phyloP scores from a whole-genome alignment of 116 monocot genomes.

The Posidonia oceanica region DNA sequence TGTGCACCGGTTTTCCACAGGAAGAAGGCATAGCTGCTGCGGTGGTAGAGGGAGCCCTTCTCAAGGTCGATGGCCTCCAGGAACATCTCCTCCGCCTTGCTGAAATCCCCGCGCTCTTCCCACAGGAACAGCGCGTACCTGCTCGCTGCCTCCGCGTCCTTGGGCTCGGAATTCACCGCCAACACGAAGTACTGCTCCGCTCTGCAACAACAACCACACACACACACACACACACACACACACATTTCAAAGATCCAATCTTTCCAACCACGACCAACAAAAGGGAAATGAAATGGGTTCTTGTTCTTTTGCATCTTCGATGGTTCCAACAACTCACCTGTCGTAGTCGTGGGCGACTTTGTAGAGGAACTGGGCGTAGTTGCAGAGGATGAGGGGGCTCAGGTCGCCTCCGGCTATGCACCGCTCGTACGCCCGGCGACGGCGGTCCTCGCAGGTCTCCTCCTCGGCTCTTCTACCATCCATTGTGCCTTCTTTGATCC shows the following conservation, averaged over 20 bases:
- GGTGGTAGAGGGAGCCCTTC: constrained; percentile 21
- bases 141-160: constrained; percentile 34
- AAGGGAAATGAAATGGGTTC: no score
- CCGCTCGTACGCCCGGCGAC: constrained; percentile 25
- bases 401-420: constrained; percentile 16
- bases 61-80: constrained; percentile 33
- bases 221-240: not conserved
- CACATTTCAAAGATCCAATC: not conserved
- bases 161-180: constrained; percentile 21
- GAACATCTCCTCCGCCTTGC: constrained; percentile 46
- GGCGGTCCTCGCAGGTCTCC: not conserved
- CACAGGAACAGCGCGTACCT: constrained; percentile 44
- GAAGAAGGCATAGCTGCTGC: constrained; percentile 33
- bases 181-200: constrained; percentile 34
- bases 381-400: constrained; percentile 38
- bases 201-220: constrained; percentile 15
- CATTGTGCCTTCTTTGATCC: constrained; percentile 10
- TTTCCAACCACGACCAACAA: not conserved
- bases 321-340: constrained; percentile 16
- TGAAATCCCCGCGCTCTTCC: constrained; percentile 27
- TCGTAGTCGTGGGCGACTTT: constrained; percentile 29
- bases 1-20: constrained; percentile 40
- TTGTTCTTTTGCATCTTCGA: not conserved
- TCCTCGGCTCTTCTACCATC: not conserved
- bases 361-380: constrained; percentile 57